Evolutionary conservation across 257 asterid species (phyloP).

Genomic region (Nicotiana otophora): DNA sequence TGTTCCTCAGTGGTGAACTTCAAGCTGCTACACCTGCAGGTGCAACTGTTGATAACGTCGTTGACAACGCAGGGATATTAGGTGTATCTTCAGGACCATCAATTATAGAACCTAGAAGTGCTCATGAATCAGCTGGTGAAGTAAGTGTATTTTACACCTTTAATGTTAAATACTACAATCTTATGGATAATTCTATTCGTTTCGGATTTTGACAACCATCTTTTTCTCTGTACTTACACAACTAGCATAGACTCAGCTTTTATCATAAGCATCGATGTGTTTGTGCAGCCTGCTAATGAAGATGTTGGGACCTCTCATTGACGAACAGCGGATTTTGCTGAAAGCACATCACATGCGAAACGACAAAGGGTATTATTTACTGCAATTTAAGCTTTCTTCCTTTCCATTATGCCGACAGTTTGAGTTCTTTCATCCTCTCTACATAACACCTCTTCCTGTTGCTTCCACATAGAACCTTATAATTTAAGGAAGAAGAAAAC

Average conservation of each 20-base stretch:
- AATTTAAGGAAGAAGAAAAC: not conserved
- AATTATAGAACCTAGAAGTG: not conserved
- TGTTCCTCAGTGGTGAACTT: too few relatives aligned
- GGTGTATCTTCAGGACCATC: not conserved
- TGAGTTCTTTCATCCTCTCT: not conserved
- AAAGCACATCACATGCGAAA: not conserved
- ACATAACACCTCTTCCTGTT: not conserved
- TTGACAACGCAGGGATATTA: too few relatives aligned
- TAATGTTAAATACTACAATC: not conserved
- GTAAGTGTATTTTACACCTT: not conserved
- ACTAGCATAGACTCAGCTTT: not conserved
- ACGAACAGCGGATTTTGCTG: not conserved
- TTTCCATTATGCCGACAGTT: not conserved
- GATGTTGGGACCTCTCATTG: not conserved
- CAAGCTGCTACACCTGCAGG: not conserved
- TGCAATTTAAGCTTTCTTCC: not conserved
- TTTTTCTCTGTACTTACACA: not conserved
- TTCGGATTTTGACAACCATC: not conserved
- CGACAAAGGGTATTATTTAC: not conserved
- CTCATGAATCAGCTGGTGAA: not conserved
- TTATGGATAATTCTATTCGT: not conserved
- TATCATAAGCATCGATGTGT: not conserved
- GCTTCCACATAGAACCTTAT: not conserved
- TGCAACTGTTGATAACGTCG: not conserved
- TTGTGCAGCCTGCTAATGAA: not conserved